These are phyloP conservation scores for Mucor velutinosus DNA, from an alignment of 371 early-diverging fungal species.

Conservation along the genomic window DNA sequence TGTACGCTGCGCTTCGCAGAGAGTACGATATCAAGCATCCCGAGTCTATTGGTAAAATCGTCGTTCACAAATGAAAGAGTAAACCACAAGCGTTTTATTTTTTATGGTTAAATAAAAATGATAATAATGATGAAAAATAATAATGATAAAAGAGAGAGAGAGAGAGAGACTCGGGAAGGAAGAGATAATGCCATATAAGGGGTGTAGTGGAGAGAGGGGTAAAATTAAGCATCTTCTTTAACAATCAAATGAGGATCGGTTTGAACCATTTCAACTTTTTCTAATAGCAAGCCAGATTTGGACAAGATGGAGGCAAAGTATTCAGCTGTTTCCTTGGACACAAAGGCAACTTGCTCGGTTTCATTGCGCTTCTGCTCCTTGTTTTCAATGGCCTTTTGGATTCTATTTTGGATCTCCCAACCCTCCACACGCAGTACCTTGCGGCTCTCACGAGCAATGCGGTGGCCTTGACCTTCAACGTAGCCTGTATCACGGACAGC, in stretches of 20 bases:
- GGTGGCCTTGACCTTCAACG: conserved; percentile 70
- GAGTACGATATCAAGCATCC: conserved; percentile 76
- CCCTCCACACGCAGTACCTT: conserved; percentile 79
- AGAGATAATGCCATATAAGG: background rate
- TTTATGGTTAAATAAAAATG: background rate
- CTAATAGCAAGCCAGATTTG: conserved; percentile 42
- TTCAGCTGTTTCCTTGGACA: conserved; percentile 66
- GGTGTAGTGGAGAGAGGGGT: background rate
- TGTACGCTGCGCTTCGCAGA: conserved; percentile 72
- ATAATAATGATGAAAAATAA: background rate
- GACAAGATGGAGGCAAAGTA: conserved; percentile 67
- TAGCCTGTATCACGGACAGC: conserved; percentile 69
- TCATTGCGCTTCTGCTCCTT: conserved; percentile 72
- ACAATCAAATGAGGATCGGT: conserved; percentile 20
- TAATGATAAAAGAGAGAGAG: background rate
- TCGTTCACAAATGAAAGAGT: conserved; percentile 56
- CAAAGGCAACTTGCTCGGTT: conserved; percentile 54
- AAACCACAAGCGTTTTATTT: background rate
- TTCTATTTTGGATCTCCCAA: conserved; percentile 85
- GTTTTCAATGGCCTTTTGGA: conserved; percentile 78
- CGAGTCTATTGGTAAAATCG: conserved; percentile 57
- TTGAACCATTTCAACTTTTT: conserved; percentile 43
- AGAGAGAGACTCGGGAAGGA: background rate
- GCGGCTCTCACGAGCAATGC: conserved; percentile 73
- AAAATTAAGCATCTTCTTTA: conserved; percentile 4